A percentile compares a stretch with the other conserved stretches of the same genome.
phyloP scores from a whole-genome alignment of 2,329 filamentous ascomycete genomes.

The Cladophialophora yegresii region DNA sequence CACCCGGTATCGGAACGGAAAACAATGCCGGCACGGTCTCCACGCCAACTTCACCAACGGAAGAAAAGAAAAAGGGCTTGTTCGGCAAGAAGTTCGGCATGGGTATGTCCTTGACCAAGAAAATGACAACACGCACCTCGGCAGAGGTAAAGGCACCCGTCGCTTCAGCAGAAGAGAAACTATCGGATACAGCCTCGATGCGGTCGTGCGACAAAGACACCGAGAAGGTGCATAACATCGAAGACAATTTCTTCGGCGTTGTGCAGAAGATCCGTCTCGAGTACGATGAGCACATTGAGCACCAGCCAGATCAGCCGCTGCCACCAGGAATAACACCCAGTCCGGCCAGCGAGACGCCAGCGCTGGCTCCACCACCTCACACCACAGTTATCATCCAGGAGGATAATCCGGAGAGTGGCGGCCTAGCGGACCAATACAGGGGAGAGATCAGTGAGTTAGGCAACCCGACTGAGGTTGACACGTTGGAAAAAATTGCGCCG shows the following conservation, averaged over 20 bases:
- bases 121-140: slow-evolving; percentile 69
- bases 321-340: slow-evolving; percentile 48
- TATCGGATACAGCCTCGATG: slow-evolving; percentile 60
- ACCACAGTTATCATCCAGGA: slow-evolving; percentile 67
- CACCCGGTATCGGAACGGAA: slow-evolving; percentile 43
- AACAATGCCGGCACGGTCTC: slow-evolving; percentile 42
- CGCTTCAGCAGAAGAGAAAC: slow-evolving; percentile 67
- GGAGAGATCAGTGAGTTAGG: slow-evolving; percentile 80
- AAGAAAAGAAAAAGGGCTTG: slow-evolving; percentile 66
- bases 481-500: slow-evolving; percentile 81
- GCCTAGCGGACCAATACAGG: slow-evolving; percentile 81
- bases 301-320: slow-evolving; percentile 44
- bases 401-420: slow-evolving; percentile 63
- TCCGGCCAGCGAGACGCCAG: slow-evolving; percentile 49
- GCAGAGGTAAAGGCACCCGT: slow-evolving; percentile 70
- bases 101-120: slow-evolving; percentile 74
- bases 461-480: slow-evolving; percentile 65
- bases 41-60: slow-evolving; percentile 54
- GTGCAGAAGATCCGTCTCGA: slow-evolving; percentile 50
- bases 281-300: slow-evolving; percentile 48
- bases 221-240: slow-evolving; percentile 48
- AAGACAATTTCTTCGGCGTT: slow-evolving; percentile 51
- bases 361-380: slow-evolving; percentile 48
- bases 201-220: slow-evolving; percentile 55
- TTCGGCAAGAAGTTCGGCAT: slow-evolving; percentile 83